Base-by-base conservation (phyloP, 1,139 yeast genomes). In the Taphrina confusa region DNA sequence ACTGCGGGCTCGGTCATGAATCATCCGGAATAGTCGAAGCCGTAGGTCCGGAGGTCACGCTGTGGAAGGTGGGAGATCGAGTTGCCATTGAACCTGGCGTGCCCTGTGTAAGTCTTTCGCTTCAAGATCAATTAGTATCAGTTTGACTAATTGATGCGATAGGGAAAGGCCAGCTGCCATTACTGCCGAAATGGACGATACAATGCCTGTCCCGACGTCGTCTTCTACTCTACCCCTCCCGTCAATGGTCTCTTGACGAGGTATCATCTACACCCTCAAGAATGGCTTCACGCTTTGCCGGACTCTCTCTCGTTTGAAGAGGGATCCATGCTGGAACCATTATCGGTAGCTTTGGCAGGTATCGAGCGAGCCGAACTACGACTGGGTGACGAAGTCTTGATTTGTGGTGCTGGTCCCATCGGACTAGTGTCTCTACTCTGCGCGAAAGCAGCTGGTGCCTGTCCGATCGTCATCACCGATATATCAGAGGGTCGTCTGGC, bases 361-460 rank as follows among this genome's bases (percentile, higher is more conserved):
- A 79, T 84, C 63, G 85, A 83, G 71, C 78, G 82, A 62, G 87
- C 86, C n/a, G 78, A 78, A 31, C 76, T 87, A 61, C 78, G 75
- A 46, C 82, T 86, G 65, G 95, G 94, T 64, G 94, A 87, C 64
- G 77, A 80, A 11, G 87, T 85, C 25, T 83, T 84, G 40, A 86
- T 90, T 3, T 85, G 87, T 67, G 97, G 97, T 57, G 96, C 96
- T 30, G 97, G 97, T 11, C 96, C 97, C 8, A 92, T 90, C 64
- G 97, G 97, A 36, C 74, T 90, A 55, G 76, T 90, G 64, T 78
- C 85, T 57, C 95, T 95, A 34, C 81, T 86, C 42, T 85, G 84
- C 33, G 95, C 94, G 20, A 80, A 80, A 61, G 87, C 91, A 12
- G 87, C 85, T 66, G 97, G 97, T 36, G 95, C 96, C 4, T 76